Percentiles rank a stretch among this genome's conserved stretches.
Conservation (phyloP, 208 protist species). For the Acanthamoeba pearcei region DNA sequence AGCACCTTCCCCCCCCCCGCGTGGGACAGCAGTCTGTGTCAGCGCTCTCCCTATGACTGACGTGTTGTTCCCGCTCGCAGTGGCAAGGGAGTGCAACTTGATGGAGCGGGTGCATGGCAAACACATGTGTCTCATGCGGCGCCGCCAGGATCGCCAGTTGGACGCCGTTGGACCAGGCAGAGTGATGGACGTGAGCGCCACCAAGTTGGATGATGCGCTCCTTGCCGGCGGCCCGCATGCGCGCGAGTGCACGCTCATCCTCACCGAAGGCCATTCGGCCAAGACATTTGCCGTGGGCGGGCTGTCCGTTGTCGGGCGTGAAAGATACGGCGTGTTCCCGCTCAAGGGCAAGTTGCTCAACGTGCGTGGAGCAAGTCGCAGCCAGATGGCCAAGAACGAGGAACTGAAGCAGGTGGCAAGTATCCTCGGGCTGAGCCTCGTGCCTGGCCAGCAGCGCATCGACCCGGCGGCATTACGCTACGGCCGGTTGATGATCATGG, state of each 20-base stretch:
- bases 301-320: conserved; percentile 98
- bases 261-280: conserved; percentile 99
- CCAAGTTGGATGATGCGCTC: conserved; percentile 99
- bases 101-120: too few relatives aligned
- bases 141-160: too few relatives aligned
- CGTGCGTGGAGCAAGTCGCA: conserved; percentile 97
- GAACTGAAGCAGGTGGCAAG: conserved; percentile 94
- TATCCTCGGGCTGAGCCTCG: conserved; percentile 93
- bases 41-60: background rate
- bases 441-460: conserved; percentile 84
- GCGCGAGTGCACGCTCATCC: conserved; percentile 99
- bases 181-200: conserved; percentile 89
- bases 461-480: conserved; percentile 96
- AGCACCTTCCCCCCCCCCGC: background rate
- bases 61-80: too few relatives aligned
- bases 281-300: conserved; percentile 94
- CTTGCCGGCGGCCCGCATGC: conserved; percentile 97
- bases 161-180: conserved; percentile 93
- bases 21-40: too few relatives aligned
- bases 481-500: conserved; percentile 99
- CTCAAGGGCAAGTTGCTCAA: conserved; percentile 99
- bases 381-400: conserved; percentile 96
- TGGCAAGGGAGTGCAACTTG: too few relatives aligned
- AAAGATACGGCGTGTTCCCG: conserved; percentile 99
- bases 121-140: too few relatives aligned